phyloP scores from a whole-genome alignment of 1,284 basidiomycete species.

The Fomitopsis palustris region DNA sequence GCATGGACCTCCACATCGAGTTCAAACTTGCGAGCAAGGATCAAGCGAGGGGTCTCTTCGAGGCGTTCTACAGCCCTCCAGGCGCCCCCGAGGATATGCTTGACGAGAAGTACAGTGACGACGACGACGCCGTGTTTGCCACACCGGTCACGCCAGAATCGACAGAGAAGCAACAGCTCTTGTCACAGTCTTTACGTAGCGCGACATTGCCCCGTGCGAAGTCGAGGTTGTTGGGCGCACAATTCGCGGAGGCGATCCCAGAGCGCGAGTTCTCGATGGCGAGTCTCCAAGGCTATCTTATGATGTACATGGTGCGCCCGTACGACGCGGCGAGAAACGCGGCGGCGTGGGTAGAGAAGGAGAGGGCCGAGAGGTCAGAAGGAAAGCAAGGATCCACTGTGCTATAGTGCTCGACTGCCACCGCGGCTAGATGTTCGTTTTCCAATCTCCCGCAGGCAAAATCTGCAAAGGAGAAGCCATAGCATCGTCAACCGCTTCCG shows the following conservation, averaged over 20 bases:
- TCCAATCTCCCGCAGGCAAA: not conserved
- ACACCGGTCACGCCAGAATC: not conserved
- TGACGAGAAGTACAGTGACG: not conserved
- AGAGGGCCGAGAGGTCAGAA: conserved; percentile 17
- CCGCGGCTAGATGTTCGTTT: too few species aligned
- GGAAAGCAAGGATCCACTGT: not conserved
- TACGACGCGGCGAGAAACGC: conserved; percentile 45
- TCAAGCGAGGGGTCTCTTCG: conserved; percentile 63
- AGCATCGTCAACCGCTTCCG: too few species aligned
- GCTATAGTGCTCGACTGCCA: too few species aligned
- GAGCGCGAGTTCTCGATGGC: conserved; percentile 71
- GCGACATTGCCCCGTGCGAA: conserved; percentile 33
- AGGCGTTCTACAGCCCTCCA: conserved; percentile 49
- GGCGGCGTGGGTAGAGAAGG: conserved; percentile 26
- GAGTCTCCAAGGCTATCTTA: conserved; percentile 69
- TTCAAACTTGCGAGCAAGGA: conserved; percentile 66
- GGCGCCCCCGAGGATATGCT: not conserved
- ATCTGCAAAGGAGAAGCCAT: too few species aligned
- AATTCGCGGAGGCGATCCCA: conserved; percentile 59
- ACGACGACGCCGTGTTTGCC: not conserved
- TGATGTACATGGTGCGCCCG: conserved; percentile 66
- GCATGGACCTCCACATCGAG: conserved; percentile 74
- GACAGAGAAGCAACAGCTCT: not conserved
- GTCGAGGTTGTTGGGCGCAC: conserved; percentile 43
- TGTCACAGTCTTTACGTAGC: conserved; percentile 28